Percentiles rank a stretch among this genome's conserved stretches.
phyloP scores from a whole-genome alignment of 768 basidiomycete species.

The Russula dissimulans region DNA sequence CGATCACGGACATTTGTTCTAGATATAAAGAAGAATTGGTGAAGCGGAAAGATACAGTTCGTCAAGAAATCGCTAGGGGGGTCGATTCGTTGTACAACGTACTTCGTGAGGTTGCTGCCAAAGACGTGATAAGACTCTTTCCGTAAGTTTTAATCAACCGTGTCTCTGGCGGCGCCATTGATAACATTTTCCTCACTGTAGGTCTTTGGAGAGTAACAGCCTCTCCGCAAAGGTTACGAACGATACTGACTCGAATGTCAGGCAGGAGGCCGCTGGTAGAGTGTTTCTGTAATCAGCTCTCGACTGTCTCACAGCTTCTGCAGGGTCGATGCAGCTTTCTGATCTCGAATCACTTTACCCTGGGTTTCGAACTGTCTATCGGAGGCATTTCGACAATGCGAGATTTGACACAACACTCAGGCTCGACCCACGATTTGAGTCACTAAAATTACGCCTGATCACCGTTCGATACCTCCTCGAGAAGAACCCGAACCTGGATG shows the following conservation, averaged over 20 bases:
- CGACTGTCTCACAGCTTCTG: background rate
- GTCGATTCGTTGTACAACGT: background rate
- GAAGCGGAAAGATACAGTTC: background rate
- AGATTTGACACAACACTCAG: background rate
- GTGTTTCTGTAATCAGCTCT: background rate
- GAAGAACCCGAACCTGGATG: background rate
- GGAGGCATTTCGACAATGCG: background rate
- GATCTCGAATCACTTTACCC: conserved; percentile 5
- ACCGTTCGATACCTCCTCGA: background rate
- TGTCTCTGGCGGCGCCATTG: background rate
- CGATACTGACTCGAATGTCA: background rate
- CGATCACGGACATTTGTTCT: background rate
- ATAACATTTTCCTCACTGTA: background rate
- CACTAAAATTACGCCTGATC: conserved; percentile 2
- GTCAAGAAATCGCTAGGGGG: background rate
- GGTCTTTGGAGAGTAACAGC: conserved; percentile 1
- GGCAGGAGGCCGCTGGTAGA: background rate
- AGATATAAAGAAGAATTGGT: background rate
- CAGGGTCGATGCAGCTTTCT: background rate
- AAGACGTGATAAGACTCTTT: conserved; percentile 1
- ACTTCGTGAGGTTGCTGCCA: background rate
- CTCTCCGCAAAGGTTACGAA: background rate
- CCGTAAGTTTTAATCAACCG: background rate
- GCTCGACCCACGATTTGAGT: background rate
- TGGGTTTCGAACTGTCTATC: background rate